Base-by-base conservation (phyloP, 805 yeast genomes). In the Diddensiella santjacobensis region DNA sequence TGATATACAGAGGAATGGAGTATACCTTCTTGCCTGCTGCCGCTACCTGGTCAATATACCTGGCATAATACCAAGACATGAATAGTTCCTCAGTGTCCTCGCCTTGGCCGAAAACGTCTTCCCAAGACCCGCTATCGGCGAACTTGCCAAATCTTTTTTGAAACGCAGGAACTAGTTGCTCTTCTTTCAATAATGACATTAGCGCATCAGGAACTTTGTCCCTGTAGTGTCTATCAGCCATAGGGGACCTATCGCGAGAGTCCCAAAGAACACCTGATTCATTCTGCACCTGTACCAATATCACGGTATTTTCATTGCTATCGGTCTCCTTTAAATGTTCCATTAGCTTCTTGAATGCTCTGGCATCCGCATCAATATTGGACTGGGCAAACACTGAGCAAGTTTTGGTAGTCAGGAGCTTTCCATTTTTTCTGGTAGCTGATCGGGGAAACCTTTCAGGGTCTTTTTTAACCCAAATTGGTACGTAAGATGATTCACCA, bases 11-110 rank as follows among this genome's bases (percentile, higher is more conserved):
- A 3, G 57, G 57, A 13, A 53, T 29, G 3, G 42, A 42, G 39
- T 51, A 49, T 4, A 36, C 45, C 3, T 10, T 17, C 41, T 49
- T 52, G 8, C 55, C 55, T 2, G 51, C 53, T 17, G 23, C 48
- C 3, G 53, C 57, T 8, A 53, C 50, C 2, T 22, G 24, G 26
- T 53, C 51, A 15, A 53, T 41, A 41, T 51, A 53, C 24, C 31
- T 22, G 5, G 57, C 55, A 44, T 53, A 53, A 35, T 51, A 40
- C 40, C 47, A 53, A 3, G 55, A 48, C 57, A 53, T 53, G 31
- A 53, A 53, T 2, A 53, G 17, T 39, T 53, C 57, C 10, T 53
- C 53, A 1, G 53, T 42, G 22, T 29, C 6, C n/a, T 29, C 47
- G 13, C 53, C 40, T 8, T 20, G 33, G 4, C 57, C 57, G 26